These are phyloP conservation scores for Annona cherimola DNA, from an alignment of 164 flowering plant genomes.

Conservation along the genomic window DNA sequence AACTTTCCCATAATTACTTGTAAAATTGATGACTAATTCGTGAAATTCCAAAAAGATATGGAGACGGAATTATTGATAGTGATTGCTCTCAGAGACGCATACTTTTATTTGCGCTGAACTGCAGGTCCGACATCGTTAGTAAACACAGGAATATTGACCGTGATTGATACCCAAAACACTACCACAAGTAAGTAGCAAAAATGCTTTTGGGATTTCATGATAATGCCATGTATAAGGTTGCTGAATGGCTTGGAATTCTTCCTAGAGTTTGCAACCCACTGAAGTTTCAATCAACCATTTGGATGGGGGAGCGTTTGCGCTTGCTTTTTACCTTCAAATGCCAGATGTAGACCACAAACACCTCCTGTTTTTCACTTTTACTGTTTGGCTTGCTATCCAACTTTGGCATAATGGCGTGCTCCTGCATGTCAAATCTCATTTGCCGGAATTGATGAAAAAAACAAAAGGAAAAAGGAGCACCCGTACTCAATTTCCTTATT, in stretches of 20 bases:
- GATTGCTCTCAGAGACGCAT: neutral
- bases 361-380: neutral
- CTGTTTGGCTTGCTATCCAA: neutral
- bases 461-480: neutral
- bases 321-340: neutral
- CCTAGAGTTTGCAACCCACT: neutral
- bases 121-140: neutral
- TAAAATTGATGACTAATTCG: neutral
- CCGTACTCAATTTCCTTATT: too few relatives aligned
- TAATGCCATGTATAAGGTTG: neutral
- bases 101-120: neutral
- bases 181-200: neutral
- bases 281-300: neutral
- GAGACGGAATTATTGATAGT: neutral
- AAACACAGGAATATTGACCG: neutral
- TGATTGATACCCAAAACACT: neutral
- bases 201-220: neutral
- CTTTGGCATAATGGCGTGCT: neutral
- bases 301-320: neutral
- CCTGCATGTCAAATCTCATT: too few relatives aligned
- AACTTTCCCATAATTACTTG: too few relatives aligned
- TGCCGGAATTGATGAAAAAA: neutral
- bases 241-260: neutral
- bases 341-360: neutral
- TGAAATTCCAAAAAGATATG: neutral